Evolutionary conservation across 768 basidiomycete species (phyloP).

Genomic region (Trametes cingulata): DNA sequence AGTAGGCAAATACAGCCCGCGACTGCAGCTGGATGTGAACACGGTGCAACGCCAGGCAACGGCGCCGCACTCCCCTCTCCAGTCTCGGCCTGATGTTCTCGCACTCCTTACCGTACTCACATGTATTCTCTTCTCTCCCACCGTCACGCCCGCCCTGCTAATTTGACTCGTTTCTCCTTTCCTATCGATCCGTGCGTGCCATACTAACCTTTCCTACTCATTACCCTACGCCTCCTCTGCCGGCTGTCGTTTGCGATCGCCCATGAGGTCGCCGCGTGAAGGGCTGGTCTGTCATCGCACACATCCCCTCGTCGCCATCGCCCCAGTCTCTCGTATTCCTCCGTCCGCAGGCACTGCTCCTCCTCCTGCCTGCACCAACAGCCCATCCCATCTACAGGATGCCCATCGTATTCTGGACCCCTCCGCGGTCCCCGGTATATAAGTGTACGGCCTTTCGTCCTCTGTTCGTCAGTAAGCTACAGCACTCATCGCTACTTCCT

Average conservation of each 20-base stretch:
- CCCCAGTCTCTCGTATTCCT: background rate
- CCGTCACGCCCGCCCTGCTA: background rate
- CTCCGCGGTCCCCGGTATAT: conserved; percentile 16
- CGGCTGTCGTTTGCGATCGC: background rate
- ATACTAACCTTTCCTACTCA: background rate
- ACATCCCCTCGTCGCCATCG: conserved; percentile 9
- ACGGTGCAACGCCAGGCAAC: background rate
- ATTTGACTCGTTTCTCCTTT: background rate
- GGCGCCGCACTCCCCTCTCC: background rate
- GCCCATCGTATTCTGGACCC: background rate
- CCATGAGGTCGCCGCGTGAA: conserved; percentile 14
- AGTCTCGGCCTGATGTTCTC: background rate
- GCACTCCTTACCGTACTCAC: background rate
- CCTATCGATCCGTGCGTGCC: background rate
- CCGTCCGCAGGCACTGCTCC: background rate
- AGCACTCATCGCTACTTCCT: background rate
- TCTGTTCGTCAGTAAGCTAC: conserved; percentile 15
- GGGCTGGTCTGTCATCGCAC: background rate
- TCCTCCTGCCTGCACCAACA: too few relatives aligned
- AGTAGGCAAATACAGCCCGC: too few relatives aligned
- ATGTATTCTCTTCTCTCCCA: background rate
- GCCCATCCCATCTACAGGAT: background rate
- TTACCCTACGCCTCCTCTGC: conserved; percentile 3
- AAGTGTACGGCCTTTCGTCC: conserved; percentile 11
- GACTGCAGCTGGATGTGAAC: too few relatives aligned